A percentile compares a stretch with the other conserved stretches of the same genome.
Conservation (phyloP, 768 basidiomycete genomes). For the Xerocomellus intermedius region DNA sequence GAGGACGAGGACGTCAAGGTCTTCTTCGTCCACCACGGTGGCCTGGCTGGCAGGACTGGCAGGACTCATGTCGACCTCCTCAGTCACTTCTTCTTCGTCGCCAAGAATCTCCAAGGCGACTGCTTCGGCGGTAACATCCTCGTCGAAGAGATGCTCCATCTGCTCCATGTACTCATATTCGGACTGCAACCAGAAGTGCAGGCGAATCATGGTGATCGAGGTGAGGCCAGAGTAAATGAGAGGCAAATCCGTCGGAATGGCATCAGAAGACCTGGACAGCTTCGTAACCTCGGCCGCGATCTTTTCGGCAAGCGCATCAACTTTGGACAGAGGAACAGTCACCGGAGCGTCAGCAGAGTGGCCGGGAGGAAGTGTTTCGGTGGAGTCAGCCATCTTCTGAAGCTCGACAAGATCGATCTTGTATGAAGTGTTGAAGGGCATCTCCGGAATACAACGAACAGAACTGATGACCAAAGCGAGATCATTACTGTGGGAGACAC, state of each 20-base stretch:
- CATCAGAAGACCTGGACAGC: constrained; percentile 25
- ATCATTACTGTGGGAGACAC: constrained; percentile 1
- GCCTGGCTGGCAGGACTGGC: constrained; percentile 16
- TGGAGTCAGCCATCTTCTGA: constrained; percentile 12
- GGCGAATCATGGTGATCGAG: constrained; percentile 28
- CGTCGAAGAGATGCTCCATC: constrained; percentile 30
- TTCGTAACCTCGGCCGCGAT: constrained; percentile 33
- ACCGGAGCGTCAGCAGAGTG: constrained; percentile 2
- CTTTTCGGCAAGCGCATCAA: constrained; percentile 31
- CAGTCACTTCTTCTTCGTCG: constrained; percentile 17
- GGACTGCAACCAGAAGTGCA: constrained; percentile 36
- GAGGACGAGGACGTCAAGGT: not conserved
- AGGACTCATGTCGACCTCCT: constrained; percentile 10
- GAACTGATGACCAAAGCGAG: constrained; percentile 9
- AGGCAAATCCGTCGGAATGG: constrained; percentile 30
- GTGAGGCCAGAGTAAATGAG: constrained; percentile 33
- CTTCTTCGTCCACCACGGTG: constrained; percentile 22
- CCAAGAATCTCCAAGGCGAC: constrained; percentile 31
- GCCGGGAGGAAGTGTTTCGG: constrained; percentile 3
- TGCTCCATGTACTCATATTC: constrained; percentile 31
- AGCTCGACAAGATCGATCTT: constrained; percentile 15
- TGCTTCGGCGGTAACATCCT: constrained; percentile 27
- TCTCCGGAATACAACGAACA: constrained; percentile 11
- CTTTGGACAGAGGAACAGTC: constrained; percentile 13
- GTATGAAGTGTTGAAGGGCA: constrained; percentile 17